Base-by-base conservation (phyloP, 257 asterid species). In the Plantago ovata region DNA sequence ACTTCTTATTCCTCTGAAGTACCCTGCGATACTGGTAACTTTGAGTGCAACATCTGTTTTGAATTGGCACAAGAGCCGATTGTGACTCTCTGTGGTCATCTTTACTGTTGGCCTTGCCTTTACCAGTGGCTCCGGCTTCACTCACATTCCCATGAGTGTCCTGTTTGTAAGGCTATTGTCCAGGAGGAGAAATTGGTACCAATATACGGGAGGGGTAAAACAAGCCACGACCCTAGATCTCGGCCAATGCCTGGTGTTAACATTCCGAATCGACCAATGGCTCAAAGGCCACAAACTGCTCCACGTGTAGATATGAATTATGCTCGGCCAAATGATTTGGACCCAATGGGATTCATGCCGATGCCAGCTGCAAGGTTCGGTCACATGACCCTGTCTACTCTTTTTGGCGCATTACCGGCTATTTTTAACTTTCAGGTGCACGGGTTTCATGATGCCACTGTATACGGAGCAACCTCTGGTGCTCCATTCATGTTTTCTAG, bases 71-170 rank as follows among this genome's bases (percentile, higher is more conserved):
- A 83, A 65, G 96, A 84, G 39, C 95, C 98, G 9, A 75, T 87
- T 21, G 96, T 87, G n/a, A 91, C 98, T 9, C 93, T 85, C 28
- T 91, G 98, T 22, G 98, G 98, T 44, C 98, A 91, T 72, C 95
- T 91, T 47, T 91, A 87, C 71, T 91, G 98, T 66, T 85, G 98
- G 96, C 85, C 95, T 12, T 91, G 98, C 74, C 87, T 91, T 52
- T 85, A 70, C 81, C 89, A 83, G 57, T 91, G 98, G 98, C 84
- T 91, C 69, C 84, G 74, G 36, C 74, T 36, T 12, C 73, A 66
- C 54, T 62, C 80, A 0, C 64, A 21, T n/a, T 47, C 65, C 6
- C 72, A 65, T 3, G 72, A 65, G 57, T 73, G 79, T 47, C 79
- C 80, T 13, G 77, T 75, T 32, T 75, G 80, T 32, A 70, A 70